Percentiles rank a stretch among this genome's conserved stretches.
These are phyloP conservation scores for Chaetomium sp. DNA, from an alignment of 2,329 filamentous ascomycete species.

Conservation along the genomic window DNA sequence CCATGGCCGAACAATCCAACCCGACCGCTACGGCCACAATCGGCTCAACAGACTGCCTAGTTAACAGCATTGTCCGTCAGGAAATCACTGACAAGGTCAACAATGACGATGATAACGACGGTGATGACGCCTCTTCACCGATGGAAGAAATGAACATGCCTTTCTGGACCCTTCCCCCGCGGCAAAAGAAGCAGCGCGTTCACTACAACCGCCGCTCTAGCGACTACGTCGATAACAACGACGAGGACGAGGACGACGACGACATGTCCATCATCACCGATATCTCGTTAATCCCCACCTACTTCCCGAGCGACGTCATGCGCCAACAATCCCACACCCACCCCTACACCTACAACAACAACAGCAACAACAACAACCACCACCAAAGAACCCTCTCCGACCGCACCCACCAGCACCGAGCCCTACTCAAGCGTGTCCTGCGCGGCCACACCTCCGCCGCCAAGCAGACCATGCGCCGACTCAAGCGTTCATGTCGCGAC, in stretches of 20 bases:
- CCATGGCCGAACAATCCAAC: no score
- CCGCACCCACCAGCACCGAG: constrained; percentile 3
- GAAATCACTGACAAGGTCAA: background rate
- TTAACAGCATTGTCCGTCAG: background rate
- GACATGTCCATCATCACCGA: constrained; percentile 20
- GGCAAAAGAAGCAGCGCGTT: background rate
- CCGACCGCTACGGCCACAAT: no score
- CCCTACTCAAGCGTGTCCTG: constrained; percentile 11
- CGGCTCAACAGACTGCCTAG: no score
- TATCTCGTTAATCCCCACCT: constrained; percentile 19
- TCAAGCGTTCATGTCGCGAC: constrained; percentile 16
- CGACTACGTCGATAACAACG: no score
- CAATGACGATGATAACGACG: background rate
- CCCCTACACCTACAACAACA: background rate
- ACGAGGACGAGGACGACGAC: constrained; percentile 7
- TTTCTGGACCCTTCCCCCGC: constrained; percentile 10
- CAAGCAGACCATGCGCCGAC: constrained; percentile 12
- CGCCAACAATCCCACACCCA: constrained; percentile 1
- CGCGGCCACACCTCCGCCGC: constrained; percentile 13
- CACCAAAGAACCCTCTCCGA: no score
- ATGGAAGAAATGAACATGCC: constrained; percentile 18
- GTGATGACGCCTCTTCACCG: background rate
- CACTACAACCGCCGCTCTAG: background rate
- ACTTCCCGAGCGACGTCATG: constrained; percentile 15
- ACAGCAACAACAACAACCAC: background rate